Base-by-base conservation (phyloP, 352 stramenopile species). In the Globisporangium viniferum region DNA sequence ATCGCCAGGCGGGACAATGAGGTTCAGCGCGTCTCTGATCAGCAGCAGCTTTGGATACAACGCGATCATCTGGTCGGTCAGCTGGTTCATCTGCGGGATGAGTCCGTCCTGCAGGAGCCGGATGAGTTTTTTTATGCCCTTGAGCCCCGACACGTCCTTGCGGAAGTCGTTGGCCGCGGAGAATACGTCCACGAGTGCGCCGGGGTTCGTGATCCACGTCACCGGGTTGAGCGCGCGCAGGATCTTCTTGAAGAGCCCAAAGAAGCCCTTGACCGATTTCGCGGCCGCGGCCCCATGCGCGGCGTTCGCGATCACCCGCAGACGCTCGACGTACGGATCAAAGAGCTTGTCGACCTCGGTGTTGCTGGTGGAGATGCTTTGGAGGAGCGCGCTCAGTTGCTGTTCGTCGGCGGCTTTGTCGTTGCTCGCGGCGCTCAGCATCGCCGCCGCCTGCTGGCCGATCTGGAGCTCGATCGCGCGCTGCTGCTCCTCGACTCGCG, bases 71-170 rank as follows among this genome's bases (percentile, higher is more conserved):
- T 59, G 53, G 53, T 59, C 53, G 1, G 27, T 59, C 24, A 59
- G 53, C 53, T 59, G 53, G 15, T 59, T 59, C 53, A 59, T 59
- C 53, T 59, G 53, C 14, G 53, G 53, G 5, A 59, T n/a, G 53
- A 59, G 53, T 24, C 53, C 53, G n/a, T 59, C 53, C 24, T 59
- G 53, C 53, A 59, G 20, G 24, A 59, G 53, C 27, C 53, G 27
- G 5, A 20, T 59, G 53, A 39, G 53, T 29, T 59, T 59, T 29
- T 59, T 59, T 14, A 59, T 29, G 15, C 27, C 53, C 3, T 59
- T 59, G 14, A 59, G 24, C 6, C 53, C 53, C 14, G 53, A 36
- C 14, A 59, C 53, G 29, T 59, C 53, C n/a, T 59, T 59, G 53
- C 53, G 53, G 27, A 59, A 59, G 53, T 59, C 53, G 27, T 59